phyloP scores from a whole-genome alignment of 139 green algal genomes.

The Eudorina sp. region DNA sequence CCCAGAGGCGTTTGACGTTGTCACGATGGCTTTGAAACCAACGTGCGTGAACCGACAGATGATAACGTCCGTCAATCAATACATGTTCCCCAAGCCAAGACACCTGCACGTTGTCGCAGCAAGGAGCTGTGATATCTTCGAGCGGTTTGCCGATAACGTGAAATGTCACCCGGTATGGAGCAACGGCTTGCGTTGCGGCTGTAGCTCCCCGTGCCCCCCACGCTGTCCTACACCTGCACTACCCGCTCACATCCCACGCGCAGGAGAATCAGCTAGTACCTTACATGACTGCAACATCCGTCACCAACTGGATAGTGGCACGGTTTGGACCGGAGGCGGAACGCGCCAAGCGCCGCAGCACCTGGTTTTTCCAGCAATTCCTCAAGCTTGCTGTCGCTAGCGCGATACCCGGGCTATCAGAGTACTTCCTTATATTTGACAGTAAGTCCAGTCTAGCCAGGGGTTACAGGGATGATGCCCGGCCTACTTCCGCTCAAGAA shows the following conservation, averaged over 20 bases:
- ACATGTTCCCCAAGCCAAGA: neutral
- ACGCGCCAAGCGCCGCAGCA: neutral
- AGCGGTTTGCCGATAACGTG: neutral
- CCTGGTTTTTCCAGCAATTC: slow-evolving; percentile 17
- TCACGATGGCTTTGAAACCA: slow-evolving; percentile 5
- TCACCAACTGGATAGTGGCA: neutral
- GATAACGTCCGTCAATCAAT: neutral
- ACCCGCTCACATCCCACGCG: too few species aligned
- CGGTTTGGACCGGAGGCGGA: neutral
- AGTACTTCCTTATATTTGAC: slow-evolving; percentile 1
- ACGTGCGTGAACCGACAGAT: slow-evolving; percentile 21
- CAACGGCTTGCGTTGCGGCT: too few species aligned
- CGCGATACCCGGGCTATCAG: neutral
- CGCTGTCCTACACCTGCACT: too few species aligned
- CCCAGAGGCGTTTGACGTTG: neutral
- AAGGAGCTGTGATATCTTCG: neutral
- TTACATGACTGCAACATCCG: neutral
- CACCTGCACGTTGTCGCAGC: neutral
- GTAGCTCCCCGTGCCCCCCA: too few species aligned
- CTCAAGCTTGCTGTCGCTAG: neutral
- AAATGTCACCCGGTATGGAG: neutral
- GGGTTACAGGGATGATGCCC: too few species aligned
- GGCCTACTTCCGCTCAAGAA: neutral
- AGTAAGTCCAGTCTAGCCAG: slow-evolving; percentile 19
- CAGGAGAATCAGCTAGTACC: slow-evolving; percentile 8